Evolutionary conservation across 352 stramenopile genomes (phyloP), one percentile per base, ranked within the genome.

Genomic region (Plasmopara viticola): DNA sequence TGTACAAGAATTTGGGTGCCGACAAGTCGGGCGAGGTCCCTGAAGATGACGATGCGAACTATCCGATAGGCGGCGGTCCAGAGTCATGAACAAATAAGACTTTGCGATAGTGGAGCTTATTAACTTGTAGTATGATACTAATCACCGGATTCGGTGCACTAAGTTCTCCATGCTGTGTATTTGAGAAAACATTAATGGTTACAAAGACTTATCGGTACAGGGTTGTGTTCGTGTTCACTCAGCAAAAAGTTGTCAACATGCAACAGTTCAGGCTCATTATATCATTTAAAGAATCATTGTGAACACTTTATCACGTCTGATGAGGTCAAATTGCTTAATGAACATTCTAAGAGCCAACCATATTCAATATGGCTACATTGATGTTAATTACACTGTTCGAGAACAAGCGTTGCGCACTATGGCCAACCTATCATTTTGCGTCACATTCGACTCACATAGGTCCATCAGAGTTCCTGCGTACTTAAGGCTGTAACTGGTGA

Each of bases 241-340:
- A 86, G 68, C 70, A 53, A 83, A 57, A 77, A 49, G 38, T 79
- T 78, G 56, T 78, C 76, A 51, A 79, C 76, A 87, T 57, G 48
- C 56, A 34, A 52, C 51, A 59, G 66, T 80, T 87, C 76, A 81
- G 74, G 47, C 72, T 87, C 77, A 87, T 85, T 87, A 87, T 85
- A 85, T 83, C 77, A 85, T 74, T 25, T 74, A 66, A 59, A 69
- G 59, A 63, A 84, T 83, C 73, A 84, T 74, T 57, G 72, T 83
- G 72, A 79, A 77, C 57, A 52, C 25, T 29, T 58, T 9, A 29
- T 2, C 60, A 6, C 9, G 13, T 14, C 31, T 20, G 12, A 31
- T 15, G 39, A 43, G 5, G 57, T 6, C 60, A 64, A n/a, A 64
- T 58, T 47, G 9, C 47, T 51, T 37, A 70, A 38, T 73, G 53